Base-by-base conservation (phyloP, 768 basidiomycete genomes). In the Neoboletus brunneissimus region DNA sequence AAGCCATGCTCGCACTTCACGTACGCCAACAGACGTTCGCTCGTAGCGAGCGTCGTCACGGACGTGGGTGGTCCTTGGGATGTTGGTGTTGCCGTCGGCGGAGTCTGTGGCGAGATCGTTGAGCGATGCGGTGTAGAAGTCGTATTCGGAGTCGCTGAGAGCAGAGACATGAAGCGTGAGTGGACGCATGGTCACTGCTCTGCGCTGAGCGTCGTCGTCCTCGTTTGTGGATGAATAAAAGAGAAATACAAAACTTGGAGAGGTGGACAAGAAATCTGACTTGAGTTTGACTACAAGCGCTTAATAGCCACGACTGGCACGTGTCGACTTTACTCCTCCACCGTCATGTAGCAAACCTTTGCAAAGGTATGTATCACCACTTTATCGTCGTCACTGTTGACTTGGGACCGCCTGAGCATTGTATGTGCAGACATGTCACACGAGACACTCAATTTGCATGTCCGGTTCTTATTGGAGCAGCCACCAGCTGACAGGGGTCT, bases 1-100 rank as follows among this genome's bases (percentile, higher is more conserved):
- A 48, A 91, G 71, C 89, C 89, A 91, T 5, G 86, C 89, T 38
- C 88, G 75, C 11, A 78, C 85, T 66, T 91, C 89, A 31, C 89
- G 80, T 3, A 75, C 79, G 40, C 85, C 80, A 12, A 90, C 73
- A 5, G 68, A 60, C 51, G 82, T 76, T 18, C 71, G 67, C 56
- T 87, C 86, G 62, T 82, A 86, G 63, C 79, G 78, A 0, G 69
- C 72, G 68, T 85, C 82, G 55, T 78, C 71, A 47, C 70, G 67
- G 50, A 48, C 35, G 44, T 31, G 54, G 13, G 51, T 34, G 29
- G 44, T 25, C 3, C 32, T 13, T 18, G 41, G 34, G 20, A 15
- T 2, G 37, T 53, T n/a, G 34, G 29, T 38, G 51, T 38, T 58
- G n/a, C 71, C 57, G 34, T 67, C 61, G 42, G 71, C 64, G 34